A percentile compares a stretch with the other conserved stretches of the same genome.
These are phyloP conservation scores for Fraxinus latifolia DNA, from an alignment of 305 asterid species.

Conservation along the genomic window DNA sequence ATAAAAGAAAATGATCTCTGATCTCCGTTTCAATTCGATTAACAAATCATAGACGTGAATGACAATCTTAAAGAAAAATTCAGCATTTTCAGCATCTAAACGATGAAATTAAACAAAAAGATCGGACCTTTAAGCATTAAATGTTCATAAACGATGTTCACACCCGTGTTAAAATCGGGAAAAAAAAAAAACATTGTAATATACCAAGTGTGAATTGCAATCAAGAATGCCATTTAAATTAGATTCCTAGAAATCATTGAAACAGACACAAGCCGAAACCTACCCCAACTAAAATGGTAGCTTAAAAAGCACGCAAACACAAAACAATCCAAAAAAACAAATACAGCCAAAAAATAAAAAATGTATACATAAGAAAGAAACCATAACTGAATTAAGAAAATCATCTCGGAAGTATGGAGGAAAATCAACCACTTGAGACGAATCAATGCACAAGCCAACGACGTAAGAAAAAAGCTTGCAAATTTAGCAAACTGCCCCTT, in stretches of 20 bases:
- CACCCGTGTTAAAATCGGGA: background rate
- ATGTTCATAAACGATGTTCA: constrained; percentile 22
- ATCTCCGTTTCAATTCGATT: background rate
- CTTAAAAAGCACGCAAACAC: constrained; percentile 23
- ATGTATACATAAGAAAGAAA: background rate
- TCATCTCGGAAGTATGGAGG: constrained; percentile 45
- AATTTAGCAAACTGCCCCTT: constrained; percentile 22
- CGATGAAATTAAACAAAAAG: constrained; percentile 7
- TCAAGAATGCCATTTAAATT: background rate
- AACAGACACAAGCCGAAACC: constrained; percentile 13
- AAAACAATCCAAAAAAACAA: constrained; percentile 1
- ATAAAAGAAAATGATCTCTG: background rate
- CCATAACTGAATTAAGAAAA: constrained; percentile 17
- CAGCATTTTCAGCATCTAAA: constrained; percentile 9
- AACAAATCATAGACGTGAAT: constrained; percentile 15
- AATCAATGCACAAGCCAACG: constrained; percentile 24
- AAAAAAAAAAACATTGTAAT: background rate
- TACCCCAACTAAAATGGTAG: constrained; percentile 19
- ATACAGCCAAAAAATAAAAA: background rate
- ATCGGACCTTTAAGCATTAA: constrained; percentile 18
- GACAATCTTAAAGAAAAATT: constrained; percentile 13
- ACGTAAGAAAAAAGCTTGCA: constrained; percentile 8
- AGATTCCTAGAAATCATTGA: background rate
- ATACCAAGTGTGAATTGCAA: constrained; percentile 7
- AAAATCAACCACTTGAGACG: constrained; percentile 22